Evolutionary conservation across 768 basidiomycete genomes (phyloP).

Genomic region (Leccinum fibrillosum): DNA sequence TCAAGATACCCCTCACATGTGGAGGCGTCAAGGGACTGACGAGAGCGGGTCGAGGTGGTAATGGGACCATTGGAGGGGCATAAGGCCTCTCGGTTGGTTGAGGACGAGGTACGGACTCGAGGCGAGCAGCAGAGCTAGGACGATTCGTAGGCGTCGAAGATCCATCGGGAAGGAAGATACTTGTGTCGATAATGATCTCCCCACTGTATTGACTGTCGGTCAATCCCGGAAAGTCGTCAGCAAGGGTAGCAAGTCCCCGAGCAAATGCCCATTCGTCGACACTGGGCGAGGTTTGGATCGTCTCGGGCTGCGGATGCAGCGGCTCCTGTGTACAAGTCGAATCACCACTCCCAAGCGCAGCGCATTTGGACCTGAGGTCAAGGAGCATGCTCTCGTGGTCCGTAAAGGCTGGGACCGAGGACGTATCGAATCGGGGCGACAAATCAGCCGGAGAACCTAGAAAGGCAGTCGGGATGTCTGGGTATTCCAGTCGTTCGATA

Average conservation of each 20-base stretch:
- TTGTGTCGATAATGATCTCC: conserved; percentile 3
- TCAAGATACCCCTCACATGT: conserved; percentile 36
- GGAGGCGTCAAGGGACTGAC: conserved; percentile 26
- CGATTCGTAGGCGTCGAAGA: conserved; percentile 11
- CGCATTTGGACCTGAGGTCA: conserved; percentile 32
- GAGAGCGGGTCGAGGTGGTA: conserved; percentile 23
- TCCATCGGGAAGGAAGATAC: conserved; percentile 11
- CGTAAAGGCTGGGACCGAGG: conserved; percentile 17
- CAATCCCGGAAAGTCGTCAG: conserved; percentile 12
- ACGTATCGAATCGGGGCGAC: conserved; percentile 28
- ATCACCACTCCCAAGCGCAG: conserved; percentile 20
- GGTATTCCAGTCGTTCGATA: conserved; percentile 30
- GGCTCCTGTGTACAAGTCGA: conserved; percentile 11
- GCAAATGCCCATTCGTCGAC: conserved; percentile 38
- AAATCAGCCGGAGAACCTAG: conserved; percentile 34
- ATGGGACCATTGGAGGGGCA: conserved; percentile 19
- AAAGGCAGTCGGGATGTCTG: conserved; percentile 43
- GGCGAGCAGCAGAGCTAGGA: not conserved
- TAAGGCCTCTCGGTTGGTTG: conserved; percentile 3
- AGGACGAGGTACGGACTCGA: conserved; percentile 2
- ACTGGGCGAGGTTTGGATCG: conserved; percentile 9
- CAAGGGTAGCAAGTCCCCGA: conserved; percentile 28
- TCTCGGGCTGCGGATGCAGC: not conserved
- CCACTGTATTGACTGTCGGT: conserved; percentile 1
- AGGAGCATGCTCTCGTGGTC: conserved; percentile 37